These are phyloP conservation scores for Penicillium argentinense DNA, from an alignment of 495 filamentous ascomycete genomes.

Conservation along the genomic window DNA sequence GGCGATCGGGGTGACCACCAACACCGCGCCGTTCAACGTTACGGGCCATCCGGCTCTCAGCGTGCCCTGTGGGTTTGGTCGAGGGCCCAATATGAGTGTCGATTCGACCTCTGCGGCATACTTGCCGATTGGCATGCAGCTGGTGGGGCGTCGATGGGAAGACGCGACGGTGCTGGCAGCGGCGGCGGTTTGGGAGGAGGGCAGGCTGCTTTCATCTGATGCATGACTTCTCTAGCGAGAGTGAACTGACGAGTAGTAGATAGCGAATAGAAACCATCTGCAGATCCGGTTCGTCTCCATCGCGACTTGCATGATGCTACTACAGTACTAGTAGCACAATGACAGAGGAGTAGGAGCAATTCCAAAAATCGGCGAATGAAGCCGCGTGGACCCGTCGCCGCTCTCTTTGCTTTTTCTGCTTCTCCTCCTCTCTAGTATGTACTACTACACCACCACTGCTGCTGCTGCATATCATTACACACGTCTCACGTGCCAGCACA, in stretches of 20 bases:
- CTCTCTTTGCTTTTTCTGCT: not conserved
- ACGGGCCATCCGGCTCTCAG: conserved; percentile 57
- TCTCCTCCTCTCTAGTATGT: not conserved
- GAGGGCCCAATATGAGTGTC: conserved; percentile 31
- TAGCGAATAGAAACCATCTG: too few relatives aligned
- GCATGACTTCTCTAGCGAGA: too few relatives aligned
- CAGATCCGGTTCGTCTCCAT: too few relatives aligned
- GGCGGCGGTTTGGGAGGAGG: conserved; percentile 24
- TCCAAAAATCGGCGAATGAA: too few relatives aligned
- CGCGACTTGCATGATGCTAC: too few relatives aligned
- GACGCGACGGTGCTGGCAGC: conserved; percentile 34
- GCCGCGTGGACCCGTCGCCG: too few relatives aligned
- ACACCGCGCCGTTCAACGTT: conserved; percentile 55
- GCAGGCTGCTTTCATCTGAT: not conserved
- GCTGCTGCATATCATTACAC: conserved; percentile 1
- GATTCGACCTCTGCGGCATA: conserved; percentile 34
- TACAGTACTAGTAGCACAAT: too few relatives aligned
- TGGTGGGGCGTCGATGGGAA: conserved; percentile 51
- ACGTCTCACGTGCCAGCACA: not conserved
- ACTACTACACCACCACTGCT: not conserved
- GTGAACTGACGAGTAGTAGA: too few relatives aligned
- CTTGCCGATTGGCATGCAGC: conserved; percentile 56
- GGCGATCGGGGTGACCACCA: conserved; percentile 43
- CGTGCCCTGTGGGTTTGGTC: conserved; percentile 50
- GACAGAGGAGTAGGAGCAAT: too few relatives aligned